Evolutionary conservation across 768 basidiomycete species (phyloP).

Genomic region (Clitopilus hobsonii): DNA sequence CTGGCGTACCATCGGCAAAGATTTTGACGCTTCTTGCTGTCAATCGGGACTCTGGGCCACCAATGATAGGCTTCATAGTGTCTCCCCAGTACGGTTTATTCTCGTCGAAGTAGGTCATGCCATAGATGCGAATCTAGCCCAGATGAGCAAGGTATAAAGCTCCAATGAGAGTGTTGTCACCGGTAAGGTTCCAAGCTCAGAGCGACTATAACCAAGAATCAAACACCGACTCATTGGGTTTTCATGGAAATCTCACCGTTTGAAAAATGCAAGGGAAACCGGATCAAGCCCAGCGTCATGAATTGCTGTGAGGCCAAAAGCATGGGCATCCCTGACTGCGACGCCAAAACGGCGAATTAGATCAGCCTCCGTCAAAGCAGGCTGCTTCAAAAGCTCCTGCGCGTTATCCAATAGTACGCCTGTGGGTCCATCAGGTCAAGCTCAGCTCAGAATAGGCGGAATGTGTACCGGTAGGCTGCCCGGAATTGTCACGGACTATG

Average conservation of each 20-base stretch:
- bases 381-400: slow-evolving; percentile 64
- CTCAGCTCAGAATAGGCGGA: slow-evolving; percentile 2
- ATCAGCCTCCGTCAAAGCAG: slow-evolving; percentile 58
- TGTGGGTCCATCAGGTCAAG: slow-evolving; percentile 16
- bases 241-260: slow-evolving; percentile 36
- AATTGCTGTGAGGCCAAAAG: slow-evolving; percentile 73
- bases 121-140: slow-evolving; percentile 69
- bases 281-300: slow-evolving; percentile 82
- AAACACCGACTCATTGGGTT: slow-evolving; percentile 5
- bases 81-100: slow-evolving; percentile 73
- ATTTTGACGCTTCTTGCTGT: slow-evolving; percentile 75
- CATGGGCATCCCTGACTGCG: slow-evolving; percentile 64
- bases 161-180: too few species aligned
- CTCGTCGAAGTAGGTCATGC: slow-evolving; percentile 72
- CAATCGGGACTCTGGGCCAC: slow-evolving; percentile 56
- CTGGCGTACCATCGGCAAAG: slow-evolving; percentile 61
- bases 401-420: slow-evolving; percentile 86
- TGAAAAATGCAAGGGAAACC: slow-evolving; percentile 69
- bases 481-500: slow-evolving; percentile 62
- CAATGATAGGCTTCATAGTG: slow-evolving; percentile 46
- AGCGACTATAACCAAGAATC: slow-evolving; percentile 44
- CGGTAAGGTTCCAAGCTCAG: too few species aligned
- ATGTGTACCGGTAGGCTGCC: slow-evolving; percentile 64
- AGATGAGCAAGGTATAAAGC: too few species aligned
- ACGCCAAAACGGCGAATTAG: slow-evolving; percentile 55